phyloP scores from a whole-genome alignment of 2,329 filamentous ascomycete genomes.

The Penicillium palitans region DNA sequence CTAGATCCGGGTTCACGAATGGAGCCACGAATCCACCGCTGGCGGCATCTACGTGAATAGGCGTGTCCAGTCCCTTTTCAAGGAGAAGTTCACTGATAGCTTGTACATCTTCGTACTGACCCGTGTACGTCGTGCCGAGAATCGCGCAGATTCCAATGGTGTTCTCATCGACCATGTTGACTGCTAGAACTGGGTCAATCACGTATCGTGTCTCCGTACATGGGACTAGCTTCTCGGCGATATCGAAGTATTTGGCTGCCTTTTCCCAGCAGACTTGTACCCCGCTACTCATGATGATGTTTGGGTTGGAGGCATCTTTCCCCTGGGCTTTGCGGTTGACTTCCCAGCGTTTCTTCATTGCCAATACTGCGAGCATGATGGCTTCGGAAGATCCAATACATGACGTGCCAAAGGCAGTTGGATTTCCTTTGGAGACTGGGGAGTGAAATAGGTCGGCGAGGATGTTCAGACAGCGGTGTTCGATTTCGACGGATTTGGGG shows the following conservation, averaged over 20 bases:
- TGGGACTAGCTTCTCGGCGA: slow-evolving; percentile 52
- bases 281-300: slow-evolving; percentile 73
- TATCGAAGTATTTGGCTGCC: slow-evolving; percentile 72
- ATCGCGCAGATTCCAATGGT: slow-evolving; percentile 76
- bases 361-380: slow-evolving; percentile 68
- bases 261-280: slow-evolving; percentile 73
- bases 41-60: slow-evolving; percentile 56
- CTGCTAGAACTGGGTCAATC: slow-evolving; percentile 64
- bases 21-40: slow-evolving; percentile 47
- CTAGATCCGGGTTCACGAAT: slow-evolving; percentile 39
- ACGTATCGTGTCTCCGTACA: slow-evolving; percentile 62
- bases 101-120: slow-evolving; percentile 71
- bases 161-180: slow-evolving; percentile 70
- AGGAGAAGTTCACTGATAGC: slow-evolving; percentile 66
- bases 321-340: slow-evolving; percentile 60
- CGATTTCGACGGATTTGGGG: slow-evolving; percentile 60
- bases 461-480: slow-evolving; percentile 68
- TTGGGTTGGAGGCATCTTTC: slow-evolving; percentile 65
- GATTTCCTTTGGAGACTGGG: slow-evolving; percentile 52
- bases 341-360: slow-evolving; percentile 76
- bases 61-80: slow-evolving; percentile 42
- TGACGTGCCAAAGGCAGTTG: slow-evolving; percentile 67
- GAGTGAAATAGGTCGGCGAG: slow-evolving; percentile 65
- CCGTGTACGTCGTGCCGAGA: slow-evolving; percentile 70
- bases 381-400: slow-evolving; percentile 72